Base-by-base conservation (phyloP, 129 eudicot species). In the Artemisia argyi region DNA sequence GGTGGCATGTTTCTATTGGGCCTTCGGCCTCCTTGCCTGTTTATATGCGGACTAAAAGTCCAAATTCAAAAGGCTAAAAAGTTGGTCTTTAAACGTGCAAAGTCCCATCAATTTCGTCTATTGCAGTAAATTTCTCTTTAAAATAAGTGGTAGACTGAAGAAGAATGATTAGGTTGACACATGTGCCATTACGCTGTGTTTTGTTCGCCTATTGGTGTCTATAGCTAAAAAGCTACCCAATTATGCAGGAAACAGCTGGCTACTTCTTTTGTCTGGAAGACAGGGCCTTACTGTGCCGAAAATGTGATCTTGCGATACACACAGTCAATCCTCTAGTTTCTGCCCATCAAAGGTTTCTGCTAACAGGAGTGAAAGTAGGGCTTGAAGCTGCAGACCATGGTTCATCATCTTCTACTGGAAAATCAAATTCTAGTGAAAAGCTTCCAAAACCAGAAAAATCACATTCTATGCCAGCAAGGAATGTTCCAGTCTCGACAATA, bases 251-350 rank as follows among this genome's bases (percentile, higher is more conserved):
- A 67, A 56, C 89, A 14, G 84, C 80, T 57, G 98, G 96, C 16
- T 94, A 84, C 78, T 90, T 94, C 91, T 94, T 94, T 78, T 94
- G 98, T 80, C 70, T 94, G 47, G 97, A 94, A 80, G 98, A 94
- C 79, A 81, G 98, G 74, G 98, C 98, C 55, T 68, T 94, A 47
- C 88, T 90, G 3, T 94, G 98, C 87, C 76, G 98, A 83, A 88
- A 87, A 60, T 94, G 98, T 61, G 98, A 94, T 76, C 83, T 94
- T 14, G 88, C 97, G 15, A 86, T 94, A 72, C 98, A 94, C 72
- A 85, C 85, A 0, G 87, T 83, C 22, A 94, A 94, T 74, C 9
- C 78, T 22, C 78, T 59, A 56, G 97, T 94, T 62, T 78, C 93
- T 19, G 84, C 79, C 6, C 98, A 94, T 72, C 92, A 88, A 64